Percentiles rank a stretch among this genome's conserved stretches.
Conservation (phyloP, 345 rosid genomes). For the Erodium maritimum region DNA sequence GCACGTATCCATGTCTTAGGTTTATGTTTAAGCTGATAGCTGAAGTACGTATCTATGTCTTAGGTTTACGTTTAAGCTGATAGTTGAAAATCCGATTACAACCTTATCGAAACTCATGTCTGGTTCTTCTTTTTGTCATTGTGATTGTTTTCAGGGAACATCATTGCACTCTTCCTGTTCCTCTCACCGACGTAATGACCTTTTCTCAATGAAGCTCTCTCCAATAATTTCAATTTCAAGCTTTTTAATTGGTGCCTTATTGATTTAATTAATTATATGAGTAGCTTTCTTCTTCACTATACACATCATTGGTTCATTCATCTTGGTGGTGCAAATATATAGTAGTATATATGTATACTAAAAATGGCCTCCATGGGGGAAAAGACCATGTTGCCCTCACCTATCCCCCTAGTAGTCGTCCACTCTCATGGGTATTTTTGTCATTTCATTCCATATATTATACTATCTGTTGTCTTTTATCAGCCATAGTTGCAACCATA, state of each 20-base stretch:
- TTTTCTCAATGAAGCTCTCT: too few relatives aligned
- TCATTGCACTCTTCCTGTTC: conserved; percentile 63
- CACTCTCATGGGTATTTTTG: too few relatives aligned
- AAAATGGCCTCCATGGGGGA: too few relatives aligned
- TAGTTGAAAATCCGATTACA: too few relatives aligned
- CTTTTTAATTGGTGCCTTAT: not conserved
- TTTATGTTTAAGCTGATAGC: not conserved
- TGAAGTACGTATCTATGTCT: conserved; percentile 21
- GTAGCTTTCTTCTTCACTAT: not conserved
- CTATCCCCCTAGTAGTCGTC: too few relatives aligned
- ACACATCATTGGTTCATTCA: too few relatives aligned
- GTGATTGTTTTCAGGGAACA: conserved; percentile 46
- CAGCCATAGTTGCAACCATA: too few relatives aligned
- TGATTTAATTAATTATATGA: not conserved
- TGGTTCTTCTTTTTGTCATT: not conserved
- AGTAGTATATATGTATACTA: too few relatives aligned
- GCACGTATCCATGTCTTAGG: conserved; percentile 10
- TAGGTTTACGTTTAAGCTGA: not conserved
- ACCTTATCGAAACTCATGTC: not conserved
- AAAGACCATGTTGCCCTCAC: not conserved
- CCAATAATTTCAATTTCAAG: too few relatives aligned
- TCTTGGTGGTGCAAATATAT: not conserved
- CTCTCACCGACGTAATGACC: conserved; percentile 52
- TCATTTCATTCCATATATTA: too few relatives aligned
- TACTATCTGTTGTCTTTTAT: too few relatives aligned